Conservation (phyloP, 208 protist species). For the Crithidia fasciculata region DNA sequence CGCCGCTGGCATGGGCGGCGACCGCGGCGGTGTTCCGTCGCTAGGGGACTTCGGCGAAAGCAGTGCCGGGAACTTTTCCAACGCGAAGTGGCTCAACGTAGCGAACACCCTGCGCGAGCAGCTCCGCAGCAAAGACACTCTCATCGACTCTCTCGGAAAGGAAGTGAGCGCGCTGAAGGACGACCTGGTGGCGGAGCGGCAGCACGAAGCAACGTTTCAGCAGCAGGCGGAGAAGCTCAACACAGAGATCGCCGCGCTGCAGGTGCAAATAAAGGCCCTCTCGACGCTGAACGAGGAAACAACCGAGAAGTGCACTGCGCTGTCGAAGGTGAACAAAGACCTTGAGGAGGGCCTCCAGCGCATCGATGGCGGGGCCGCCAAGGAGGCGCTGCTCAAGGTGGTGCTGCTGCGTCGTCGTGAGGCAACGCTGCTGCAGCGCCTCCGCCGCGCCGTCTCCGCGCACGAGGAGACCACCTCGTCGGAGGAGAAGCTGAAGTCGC, state of each 20-base stretch:
- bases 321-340: slow-evolving; percentile 66
- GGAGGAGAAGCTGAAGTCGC: slow-evolving; percentile 43
- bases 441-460: slow-evolving; percentile 63
- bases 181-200: slow-evolving; percentile 44
- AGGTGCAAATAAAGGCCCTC: slow-evolving; percentile 40
- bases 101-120: slow-evolving; percentile 75
- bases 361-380: slow-evolving; percentile 41
- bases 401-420: slow-evolving; percentile 84
- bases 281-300: slow-evolving; percentile 67
- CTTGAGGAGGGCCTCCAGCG: slow-evolving; percentile 43
- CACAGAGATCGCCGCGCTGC: slow-evolving; percentile 10
- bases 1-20: slow-evolving; percentile 22
- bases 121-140: slow-evolving; percentile 68
- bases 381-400: slow-evolving; percentile 83
- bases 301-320: slow-evolving; percentile 38
- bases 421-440: slow-evolving; percentile 73
- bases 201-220: slow-evolving; percentile 20
- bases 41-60: slow-evolving; percentile 13
- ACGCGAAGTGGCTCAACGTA: slow-evolving; percentile 51
- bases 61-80: slow-evolving; percentile 18
- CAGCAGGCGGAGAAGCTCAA: slow-evolving; percentile 20
- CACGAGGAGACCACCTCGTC: slow-evolving; percentile 54
- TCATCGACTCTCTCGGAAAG: slow-evolving; percentile 68
- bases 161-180: slow-evolving; percentile 49
- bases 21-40: background rate